Conservation (phyloP, 345 rosid genomes). For the Salix koriyanagi region DNA sequence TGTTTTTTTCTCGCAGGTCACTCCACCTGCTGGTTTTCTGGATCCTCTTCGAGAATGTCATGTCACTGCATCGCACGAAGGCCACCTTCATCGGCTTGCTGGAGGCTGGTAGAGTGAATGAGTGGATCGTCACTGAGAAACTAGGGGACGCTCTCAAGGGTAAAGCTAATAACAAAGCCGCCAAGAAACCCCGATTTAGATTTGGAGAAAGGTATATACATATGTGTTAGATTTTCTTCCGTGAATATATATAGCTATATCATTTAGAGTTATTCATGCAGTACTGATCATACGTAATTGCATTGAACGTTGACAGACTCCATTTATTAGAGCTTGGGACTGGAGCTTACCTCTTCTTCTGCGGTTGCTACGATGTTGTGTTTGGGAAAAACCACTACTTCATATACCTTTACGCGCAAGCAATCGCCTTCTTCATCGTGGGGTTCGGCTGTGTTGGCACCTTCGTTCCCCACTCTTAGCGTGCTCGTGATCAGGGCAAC, state of each 20-base stretch:
- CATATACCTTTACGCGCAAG: slow-evolving; percentile 67
- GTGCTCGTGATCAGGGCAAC: neutral
- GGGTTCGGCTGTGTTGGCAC: slow-evolving; percentile 81
- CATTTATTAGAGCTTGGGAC: slow-evolving; percentile 65
- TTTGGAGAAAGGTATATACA: slow-evolving; percentile 60
- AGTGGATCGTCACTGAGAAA: slow-evolving; percentile 97
- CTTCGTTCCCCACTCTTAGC: slow-evolving; percentile 42
- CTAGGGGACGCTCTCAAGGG: slow-evolving; percentile 72
- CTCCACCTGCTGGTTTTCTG: slow-evolving; percentile 79
- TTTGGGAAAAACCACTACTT: slow-evolving; percentile 63
- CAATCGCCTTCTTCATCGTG: slow-evolving; percentile 71
- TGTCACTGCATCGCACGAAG: slow-evolving; percentile 88
- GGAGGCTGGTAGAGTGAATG: slow-evolving; percentile 85
- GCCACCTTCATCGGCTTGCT: slow-evolving; percentile 85
- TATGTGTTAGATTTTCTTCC: no score
- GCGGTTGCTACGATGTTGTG: slow-evolving; percentile 62
- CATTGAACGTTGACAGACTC: slow-evolving; percentile 36
- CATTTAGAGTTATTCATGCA: neutral
- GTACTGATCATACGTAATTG: neutral
- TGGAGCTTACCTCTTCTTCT: slow-evolving; percentile 68
- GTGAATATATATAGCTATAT: no score
- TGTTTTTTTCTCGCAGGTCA: slow-evolving; percentile 44
- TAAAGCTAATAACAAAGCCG: slow-evolving; percentile 42
- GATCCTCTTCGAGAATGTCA: slow-evolving; percentile 95
- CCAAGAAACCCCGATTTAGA: slow-evolving; percentile 55